Conservation (phyloP, 1,284 basidiomycete genomes). For the Marasmius sp. region DNA sequence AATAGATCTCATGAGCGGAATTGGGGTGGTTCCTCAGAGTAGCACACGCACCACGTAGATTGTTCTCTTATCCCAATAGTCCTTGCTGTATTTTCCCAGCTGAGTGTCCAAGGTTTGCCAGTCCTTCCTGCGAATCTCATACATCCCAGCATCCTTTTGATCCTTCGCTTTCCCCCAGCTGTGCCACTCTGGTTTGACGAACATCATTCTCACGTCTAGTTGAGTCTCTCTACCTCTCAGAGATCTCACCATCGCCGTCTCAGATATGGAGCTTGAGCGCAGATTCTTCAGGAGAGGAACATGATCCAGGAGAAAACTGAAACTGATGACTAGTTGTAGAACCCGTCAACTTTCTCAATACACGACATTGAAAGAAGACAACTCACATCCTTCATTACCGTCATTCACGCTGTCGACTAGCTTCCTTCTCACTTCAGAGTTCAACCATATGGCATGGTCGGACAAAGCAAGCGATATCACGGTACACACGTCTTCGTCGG, state of each 20-base stretch:
- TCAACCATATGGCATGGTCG: conserved; percentile 60
- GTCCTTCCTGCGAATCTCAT: conserved; percentile 59
- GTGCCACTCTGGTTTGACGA: conserved; percentile 40
- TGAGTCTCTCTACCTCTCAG: conserved; percentile 38
- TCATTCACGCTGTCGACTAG: conserved; percentile 32
- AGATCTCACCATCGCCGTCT: conserved; percentile 53
- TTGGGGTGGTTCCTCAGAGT: background rate
- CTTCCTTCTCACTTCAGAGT: conserved; percentile 49
- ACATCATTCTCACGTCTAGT: conserved; percentile 62
- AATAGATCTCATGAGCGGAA: background rate
- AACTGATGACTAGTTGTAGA: conserved; percentile 50
- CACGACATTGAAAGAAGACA: background rate
- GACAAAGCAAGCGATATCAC: conserved; percentile 62
- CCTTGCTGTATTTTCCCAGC: conserved; percentile 31
- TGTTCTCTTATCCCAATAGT: conserved; percentile 61
- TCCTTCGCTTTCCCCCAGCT: conserved; percentile 33
- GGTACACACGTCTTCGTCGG: conserved; percentile 45
- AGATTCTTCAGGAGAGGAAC: conserved; percentile 28
- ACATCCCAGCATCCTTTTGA: conserved; percentile 40
- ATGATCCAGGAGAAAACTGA: conserved; percentile 49
- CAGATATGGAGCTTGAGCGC: conserved; percentile 29
- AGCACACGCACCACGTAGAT: conserved; percentile 60
- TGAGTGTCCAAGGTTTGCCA: conserved; percentile 32
- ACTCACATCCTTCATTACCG: conserved; percentile 52
- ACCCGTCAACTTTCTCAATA: conserved; percentile 16